Evolutionary conservation across 2,329 filamentous ascomycete species (phyloP).

Genomic region (Colletotrichum sp.): DNA sequence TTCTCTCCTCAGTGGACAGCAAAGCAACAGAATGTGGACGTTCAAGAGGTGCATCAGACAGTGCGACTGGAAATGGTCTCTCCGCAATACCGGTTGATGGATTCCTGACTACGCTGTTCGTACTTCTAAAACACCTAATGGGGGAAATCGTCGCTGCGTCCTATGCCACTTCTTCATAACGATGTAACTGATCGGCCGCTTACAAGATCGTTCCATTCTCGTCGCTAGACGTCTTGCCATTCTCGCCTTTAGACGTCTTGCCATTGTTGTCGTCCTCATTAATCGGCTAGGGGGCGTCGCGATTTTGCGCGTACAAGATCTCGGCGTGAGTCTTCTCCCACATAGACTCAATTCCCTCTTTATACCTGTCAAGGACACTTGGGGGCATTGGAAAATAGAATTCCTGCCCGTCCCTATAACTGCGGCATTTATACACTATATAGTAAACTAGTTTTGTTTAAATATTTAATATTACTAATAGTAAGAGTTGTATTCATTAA

Average conservation of each 20-base stretch:
- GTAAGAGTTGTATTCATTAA: too few species aligned
- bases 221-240: background rate
- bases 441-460: too few species aligned
- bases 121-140: background rate
- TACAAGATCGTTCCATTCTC: background rate
- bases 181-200: background rate
- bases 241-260: too few species aligned
- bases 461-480: too few species aligned
- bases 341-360: too few species aligned
- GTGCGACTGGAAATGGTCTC: fast-evolving
- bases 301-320: background rate
- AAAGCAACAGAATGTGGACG: background rate
- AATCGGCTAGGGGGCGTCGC: background rate
- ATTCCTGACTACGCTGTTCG: background rate
- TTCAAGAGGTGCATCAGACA: background rate
- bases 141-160: background rate
- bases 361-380: too few species aligned
- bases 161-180: background rate
- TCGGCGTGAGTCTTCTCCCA: background rate
- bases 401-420: too few species aligned
- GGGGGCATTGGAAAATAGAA: too few species aligned
- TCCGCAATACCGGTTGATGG: background rate
- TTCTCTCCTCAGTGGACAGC: background rate
- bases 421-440: too few species aligned
- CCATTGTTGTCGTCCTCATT: background rate